A percentile compares a stretch with the other conserved stretches of the same genome.
These are phyloP conservation scores for Byssoonygena ceratinophila DNA, from an alignment of 2,329 filamentous ascomycete genomes.

Conservation along the genomic window DNA sequence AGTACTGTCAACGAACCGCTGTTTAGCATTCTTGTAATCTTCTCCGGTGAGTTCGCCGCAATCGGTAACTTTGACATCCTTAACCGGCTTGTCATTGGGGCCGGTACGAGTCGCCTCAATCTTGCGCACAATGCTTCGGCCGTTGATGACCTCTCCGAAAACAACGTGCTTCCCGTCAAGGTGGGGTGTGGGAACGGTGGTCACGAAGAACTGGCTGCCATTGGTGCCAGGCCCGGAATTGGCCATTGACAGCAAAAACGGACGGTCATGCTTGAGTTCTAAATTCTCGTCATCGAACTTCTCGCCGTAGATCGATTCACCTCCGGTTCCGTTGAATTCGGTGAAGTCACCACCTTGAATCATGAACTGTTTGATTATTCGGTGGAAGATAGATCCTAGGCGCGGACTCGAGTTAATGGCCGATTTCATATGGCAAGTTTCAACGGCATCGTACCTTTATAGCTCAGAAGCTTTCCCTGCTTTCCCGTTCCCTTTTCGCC, in stretches of 20 bases:
- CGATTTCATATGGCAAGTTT: neutral
- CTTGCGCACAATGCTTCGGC: slow-evolving; percentile 81
- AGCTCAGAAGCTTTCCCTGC: slow-evolving; percentile 74
- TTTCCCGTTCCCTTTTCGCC: slow-evolving; percentile 70
- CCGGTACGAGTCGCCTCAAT: slow-evolving; percentile 75
- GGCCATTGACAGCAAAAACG: slow-evolving; percentile 93
- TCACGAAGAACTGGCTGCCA: slow-evolving; percentile 96
- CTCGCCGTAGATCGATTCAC: slow-evolving; percentile 92
- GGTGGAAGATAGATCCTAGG: slow-evolving; percentile 72
- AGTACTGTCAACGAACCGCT: slow-evolving; percentile 63
- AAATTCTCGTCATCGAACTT: slow-evolving; percentile 99
- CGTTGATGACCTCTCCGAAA: slow-evolving; percentile 85
- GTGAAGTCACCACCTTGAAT: slow-evolving; percentile 98
- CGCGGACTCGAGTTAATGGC: neutral
- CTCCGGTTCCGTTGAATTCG: slow-evolving; percentile 82
- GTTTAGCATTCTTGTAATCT: slow-evolving; percentile 55
- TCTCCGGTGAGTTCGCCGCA: slow-evolving; percentile 75
- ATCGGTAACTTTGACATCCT: slow-evolving; percentile 65
- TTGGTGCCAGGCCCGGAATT: slow-evolving; percentile 94
- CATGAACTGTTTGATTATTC: slow-evolving; percentile 98
- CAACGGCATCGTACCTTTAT: slow-evolving; percentile 51
- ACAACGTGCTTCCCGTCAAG: slow-evolving; percentile 95
- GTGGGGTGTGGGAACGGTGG: slow-evolving; percentile 87
- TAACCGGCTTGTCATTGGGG: slow-evolving; percentile 63
- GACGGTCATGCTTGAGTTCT: slow-evolving; percentile 76